A percentile compares a stretch with the other conserved stretches of the same genome.
These are phyloP conservation scores for Leavenworthia alabamica DNA, from an alignment of 345 rosid species.

Conservation along the genomic window DNA sequence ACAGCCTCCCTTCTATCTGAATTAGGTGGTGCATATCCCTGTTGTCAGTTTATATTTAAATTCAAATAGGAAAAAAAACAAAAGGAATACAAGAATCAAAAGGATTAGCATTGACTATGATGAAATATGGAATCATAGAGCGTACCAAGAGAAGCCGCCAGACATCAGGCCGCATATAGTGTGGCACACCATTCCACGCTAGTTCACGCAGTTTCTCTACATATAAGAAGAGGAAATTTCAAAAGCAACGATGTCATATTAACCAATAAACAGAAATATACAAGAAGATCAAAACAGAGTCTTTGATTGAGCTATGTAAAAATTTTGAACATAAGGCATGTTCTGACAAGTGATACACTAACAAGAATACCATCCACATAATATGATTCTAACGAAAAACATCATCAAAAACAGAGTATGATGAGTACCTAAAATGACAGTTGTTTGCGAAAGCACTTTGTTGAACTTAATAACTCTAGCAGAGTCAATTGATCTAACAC, in stretches of 20 bases:
- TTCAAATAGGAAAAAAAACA: slow-evolving; percentile 32
- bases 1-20: slow-evolving; percentile 99
- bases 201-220: slow-evolving; percentile 83
- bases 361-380: not conserved
- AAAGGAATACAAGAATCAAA: not conserved
- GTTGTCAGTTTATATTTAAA: slow-evolving; percentile 81
- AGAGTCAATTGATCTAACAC: slow-evolving; percentile 80
- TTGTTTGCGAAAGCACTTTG: slow-evolving; percentile 65
- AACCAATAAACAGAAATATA: not conserved
- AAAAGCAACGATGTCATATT: not conserved
- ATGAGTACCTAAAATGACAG: slow-evolving; percentile 71
- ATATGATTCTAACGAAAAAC: no score
- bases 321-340: not conserved
- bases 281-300: not conserved
- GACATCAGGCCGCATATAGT: slow-evolving; percentile 77
- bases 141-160: slow-evolving; percentile 98
- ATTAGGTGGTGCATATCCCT: slow-evolving; percentile 99
- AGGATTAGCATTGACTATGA: not conserved
- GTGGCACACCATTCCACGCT: slow-evolving; percentile 97
- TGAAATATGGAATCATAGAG: slow-evolving; percentile 10
- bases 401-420: slow-evolving; percentile 6
- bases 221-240: slow-evolving; percentile 1
- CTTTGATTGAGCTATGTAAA: not conserved
- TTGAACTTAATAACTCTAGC: slow-evolving; percentile 86
- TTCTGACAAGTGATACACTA: not conserved